Evolutionary conservation across 2,329 filamentous ascomycete species (phyloP).

Genomic region (Cryphonectria japonica): DNA sequence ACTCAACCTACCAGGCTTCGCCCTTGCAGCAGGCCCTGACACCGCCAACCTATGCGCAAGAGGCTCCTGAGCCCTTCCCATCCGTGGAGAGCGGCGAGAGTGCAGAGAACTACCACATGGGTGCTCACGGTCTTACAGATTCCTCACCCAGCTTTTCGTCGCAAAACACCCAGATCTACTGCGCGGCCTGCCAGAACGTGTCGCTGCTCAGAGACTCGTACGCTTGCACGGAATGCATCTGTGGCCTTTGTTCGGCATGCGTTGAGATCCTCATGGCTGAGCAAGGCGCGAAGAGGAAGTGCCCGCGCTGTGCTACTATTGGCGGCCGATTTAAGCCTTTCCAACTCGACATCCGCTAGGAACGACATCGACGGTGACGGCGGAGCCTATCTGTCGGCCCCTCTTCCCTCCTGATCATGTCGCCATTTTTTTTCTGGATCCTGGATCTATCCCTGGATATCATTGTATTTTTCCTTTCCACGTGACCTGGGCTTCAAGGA

Average conservation of each 20-base stretch:
- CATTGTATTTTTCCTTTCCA: conserved; percentile 8
- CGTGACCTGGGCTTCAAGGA: no score
- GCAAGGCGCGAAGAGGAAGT: conserved; percentile 75
- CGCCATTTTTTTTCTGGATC: neutral
- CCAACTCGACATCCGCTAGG: conserved; percentile 77
- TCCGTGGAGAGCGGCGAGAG: conserved; percentile 82
- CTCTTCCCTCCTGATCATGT: neutral
- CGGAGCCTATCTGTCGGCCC: conserved; percentile 7
- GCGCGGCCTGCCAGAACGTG: conserved; percentile 80
- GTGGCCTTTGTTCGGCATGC: conserved; percentile 86
- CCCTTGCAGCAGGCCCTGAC: conserved; percentile 90
- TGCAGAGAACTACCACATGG: conserved; percentile 74
- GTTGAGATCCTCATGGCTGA: conserved; percentile 80
- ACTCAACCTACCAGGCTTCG: conserved; percentile 79
- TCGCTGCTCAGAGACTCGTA: conserved; percentile 82
- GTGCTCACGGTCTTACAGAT: conserved; percentile 64
- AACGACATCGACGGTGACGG: neutral
- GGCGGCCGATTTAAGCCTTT: conserved; percentile 84
- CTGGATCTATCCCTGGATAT: conserved; percentile 2
- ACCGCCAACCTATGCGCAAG: conserved; percentile 72
- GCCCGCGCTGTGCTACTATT: conserved; percentile 77
- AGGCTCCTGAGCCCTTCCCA: conserved; percentile 78
- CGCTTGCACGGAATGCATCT: conserved; percentile 95
- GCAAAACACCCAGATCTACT: conserved; percentile 86
- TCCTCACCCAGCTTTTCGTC: conserved; percentile 76